phyloP scores from a whole-genome alignment of 148 eudicot genomes.

The Cornus suecica region DNA sequence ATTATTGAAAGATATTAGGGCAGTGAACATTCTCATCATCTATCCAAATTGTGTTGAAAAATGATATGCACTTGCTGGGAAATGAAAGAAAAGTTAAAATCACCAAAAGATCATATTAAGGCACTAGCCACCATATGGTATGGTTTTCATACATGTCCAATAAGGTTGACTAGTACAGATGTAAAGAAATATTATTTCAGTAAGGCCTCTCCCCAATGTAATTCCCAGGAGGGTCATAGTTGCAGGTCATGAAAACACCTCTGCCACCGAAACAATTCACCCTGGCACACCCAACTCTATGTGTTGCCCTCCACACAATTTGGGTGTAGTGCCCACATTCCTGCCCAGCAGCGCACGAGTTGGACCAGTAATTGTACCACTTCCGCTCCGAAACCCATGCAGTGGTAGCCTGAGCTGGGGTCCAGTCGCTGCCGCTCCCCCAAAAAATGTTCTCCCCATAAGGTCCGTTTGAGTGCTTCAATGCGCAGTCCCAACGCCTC shows the following conservation, averaged over 20 bases:
- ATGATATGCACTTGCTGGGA: no score
- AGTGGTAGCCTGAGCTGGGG: conserved; percentile 51
- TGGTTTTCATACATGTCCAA: not conserved
- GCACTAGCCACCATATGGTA: not conserved
- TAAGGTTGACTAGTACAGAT: not conserved
- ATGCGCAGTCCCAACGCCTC: conserved; percentile 46
- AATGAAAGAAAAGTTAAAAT: no score
- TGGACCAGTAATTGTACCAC: conserved; percentile 41
- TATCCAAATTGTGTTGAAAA: no score
- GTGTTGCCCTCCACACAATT: conserved; percentile 65
- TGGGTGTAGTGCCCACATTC: conserved; percentile 88
- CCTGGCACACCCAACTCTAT: conserved; percentile 71
- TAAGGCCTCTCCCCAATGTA: conserved; percentile 71
- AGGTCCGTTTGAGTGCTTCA: conserved; percentile 63
- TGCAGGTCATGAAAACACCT: conserved; percentile 78
- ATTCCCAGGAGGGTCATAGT: conserved; percentile 86
- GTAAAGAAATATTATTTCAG: conserved; percentile 9
- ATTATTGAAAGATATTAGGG: no score
- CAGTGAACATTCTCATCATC: no score
- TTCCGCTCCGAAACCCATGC: conserved; percentile 52
- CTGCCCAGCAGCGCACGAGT: conserved; percentile 48
- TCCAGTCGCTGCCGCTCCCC: conserved; percentile 64
- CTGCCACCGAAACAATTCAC: conserved; percentile 52
- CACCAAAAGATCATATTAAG: no score
- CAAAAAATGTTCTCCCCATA: conserved; percentile 87